Evolutionary conservation across 768 basidiomycete genomes (phyloP), one percentile per base, ranked within the genome.

Genomic region (Leccinum sublutescens): DNA sequence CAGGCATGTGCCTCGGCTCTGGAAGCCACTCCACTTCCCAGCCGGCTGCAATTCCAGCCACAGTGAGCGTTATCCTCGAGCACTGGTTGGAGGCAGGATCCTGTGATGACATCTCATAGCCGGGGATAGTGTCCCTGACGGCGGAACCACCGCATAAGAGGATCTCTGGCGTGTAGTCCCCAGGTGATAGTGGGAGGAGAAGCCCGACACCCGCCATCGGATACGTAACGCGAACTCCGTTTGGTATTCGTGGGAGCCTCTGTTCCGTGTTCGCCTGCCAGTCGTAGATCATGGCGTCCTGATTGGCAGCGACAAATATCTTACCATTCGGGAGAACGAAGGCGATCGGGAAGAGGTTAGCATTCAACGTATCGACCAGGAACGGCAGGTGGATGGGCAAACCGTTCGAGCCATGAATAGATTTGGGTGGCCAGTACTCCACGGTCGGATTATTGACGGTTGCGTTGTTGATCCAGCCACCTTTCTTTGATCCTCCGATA

Each of bases 381-480:
- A 91, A 91, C 27, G 76, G 78, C 19, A 88, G 63, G n/a, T 72
- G 67, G 43, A 91, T 81, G 2, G 88, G 86, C 63, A 88, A 64
- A 50, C 91, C 91, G 47, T 85, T 82, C 3, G 82, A 85, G 15
- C 80, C 82, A 59, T 85, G 79, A 51, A 91, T 84, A 55, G 78
- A 76, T 71, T 94, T 93, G 1, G 92, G 87, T 31, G 93, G 93
- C 70, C 80, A 95, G 74, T 83, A 94, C 71, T 92, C 89, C 62
- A 89, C 72, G 0, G 89, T 91, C 3, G 91, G 90, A 67, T 92
- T 92, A 75, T 91, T 89, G 59, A 83, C 82, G 3, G 89, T 89
- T 25, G 77, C 80, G 57, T 92, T 93, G 69, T 92, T 92, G 62
- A 91, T 91, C 89, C 90, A 93, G 10, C 90, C 91, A 8, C 91